Base-by-base conservation (phyloP, 1,284 basidiomycete species). In the Rhodotorula sp. region DNA sequence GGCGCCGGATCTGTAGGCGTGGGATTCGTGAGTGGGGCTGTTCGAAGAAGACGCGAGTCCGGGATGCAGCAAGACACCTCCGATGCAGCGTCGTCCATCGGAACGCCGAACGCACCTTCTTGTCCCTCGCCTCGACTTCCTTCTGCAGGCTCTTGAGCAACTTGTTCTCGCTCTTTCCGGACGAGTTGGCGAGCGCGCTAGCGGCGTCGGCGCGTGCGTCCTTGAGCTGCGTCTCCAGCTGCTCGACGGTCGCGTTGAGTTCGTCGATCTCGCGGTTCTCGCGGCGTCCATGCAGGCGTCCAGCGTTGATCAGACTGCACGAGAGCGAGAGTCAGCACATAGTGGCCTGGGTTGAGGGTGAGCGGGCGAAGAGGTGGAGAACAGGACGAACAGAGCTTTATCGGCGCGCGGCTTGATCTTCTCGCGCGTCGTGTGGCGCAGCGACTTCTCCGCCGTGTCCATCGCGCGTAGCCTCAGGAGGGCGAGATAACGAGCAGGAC, bases 191-290 rank as follows among this genome's bases (percentile, higher is more conserved):
- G 4, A 2, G 14, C 14, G 7, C 56, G n/a, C 41, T 53, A 5
- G 34, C 49, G 12, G 5, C 46, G n/a, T n/a, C 45, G 14, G 3
- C 45, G 16, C 23, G 49, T 21, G 63, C 54, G 23, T 41, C 54
- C 3, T 49, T 55, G 9, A 41, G 23, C 63, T 57, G 19, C 34
- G 14, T 14, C 10, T 16, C 2, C 12, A 23, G 54, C 46, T 34
- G 16, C 13, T 27, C 13, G 14, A 41, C 14, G 46, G 13, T 4
- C 8, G 48, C 46, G 7, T 34, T 17, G 19, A 56, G 63, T 9
- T 57, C 63, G 14, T 64, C 55, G 27, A 46, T 41, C 34, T 64
- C 60, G 60, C 63, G 63, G 27, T 16, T 42, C 23, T 64, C 45
- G 46, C 63, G 23, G 9, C 55, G 34, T 1, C 21, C 46, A 21